These are phyloP conservation scores for Dendrobium nobile DNA, from an alignment of 106 monocot species.

Conservation along the genomic window DNA sequence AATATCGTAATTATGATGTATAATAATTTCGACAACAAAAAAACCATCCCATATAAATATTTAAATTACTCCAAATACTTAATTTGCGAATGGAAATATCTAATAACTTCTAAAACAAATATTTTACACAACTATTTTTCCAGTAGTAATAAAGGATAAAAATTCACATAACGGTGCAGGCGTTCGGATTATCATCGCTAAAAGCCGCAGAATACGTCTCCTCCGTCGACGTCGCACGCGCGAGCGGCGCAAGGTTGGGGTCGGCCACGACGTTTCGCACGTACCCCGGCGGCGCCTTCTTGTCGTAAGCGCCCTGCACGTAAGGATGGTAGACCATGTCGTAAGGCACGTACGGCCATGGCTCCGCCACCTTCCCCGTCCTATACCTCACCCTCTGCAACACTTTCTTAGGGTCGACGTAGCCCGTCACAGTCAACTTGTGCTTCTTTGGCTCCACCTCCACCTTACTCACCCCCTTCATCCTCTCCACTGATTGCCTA, in stretches of 20 bases:
- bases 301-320: constrained; percentile 16
- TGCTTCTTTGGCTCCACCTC: constrained; percentile 19
- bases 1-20: too few relatives aligned
- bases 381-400: constrained; percentile 10
- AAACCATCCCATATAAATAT: too few relatives aligned
- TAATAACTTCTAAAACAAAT: too few relatives aligned
- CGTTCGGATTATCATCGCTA: constrained; percentile 24
- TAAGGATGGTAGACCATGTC: constrained; percentile 25
- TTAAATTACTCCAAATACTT: too few relatives aligned
- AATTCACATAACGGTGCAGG: constrained; percentile 17
- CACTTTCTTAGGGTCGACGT: constrained; percentile 23
- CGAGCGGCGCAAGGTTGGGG: constrained; percentile 17
- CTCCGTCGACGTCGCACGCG: constrained; percentile 21
- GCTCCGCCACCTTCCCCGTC: constrained; percentile 14
- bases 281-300: constrained; percentile 25
- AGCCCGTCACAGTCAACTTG: constrained; percentile 22
- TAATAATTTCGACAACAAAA: too few relatives aligned
- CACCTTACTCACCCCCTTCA: constrained; percentile 18
- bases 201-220: constrained; percentile 14
- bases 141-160: neutral
- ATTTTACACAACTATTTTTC: too few relatives aligned
- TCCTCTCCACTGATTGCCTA: constrained; percentile 13
- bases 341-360: constrained; percentile 25
- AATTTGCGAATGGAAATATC: too few relatives aligned
- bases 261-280: constrained; percentile 16